These are phyloP conservation scores for Schwanniomyces yamadae DNA, from an alignment of 805 yeast species.

Conservation along the genomic window DNA sequence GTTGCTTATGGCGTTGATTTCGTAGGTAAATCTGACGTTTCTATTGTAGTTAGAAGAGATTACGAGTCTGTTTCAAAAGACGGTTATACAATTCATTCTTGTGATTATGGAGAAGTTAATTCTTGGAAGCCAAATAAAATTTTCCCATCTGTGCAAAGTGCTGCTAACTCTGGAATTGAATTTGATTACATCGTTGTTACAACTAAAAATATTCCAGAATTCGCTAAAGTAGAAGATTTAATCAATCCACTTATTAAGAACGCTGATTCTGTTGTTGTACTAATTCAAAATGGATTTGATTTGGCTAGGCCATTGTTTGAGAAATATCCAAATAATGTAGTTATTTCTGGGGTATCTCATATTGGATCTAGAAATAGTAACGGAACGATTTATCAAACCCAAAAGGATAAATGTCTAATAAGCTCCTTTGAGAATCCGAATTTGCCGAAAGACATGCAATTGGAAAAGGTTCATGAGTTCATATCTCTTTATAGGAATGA, in stretches of 20 bases:
- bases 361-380: slow-evolving; percentile 57
- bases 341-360: slow-evolving; percentile 63
- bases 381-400: slow-evolving; percentile 50
- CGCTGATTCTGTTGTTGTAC: slow-evolving; percentile 44
- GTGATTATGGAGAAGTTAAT: slow-evolving; percentile 22
- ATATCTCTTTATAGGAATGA: slow-evolving; percentile 47
- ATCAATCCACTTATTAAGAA: slow-evolving; percentile 24
- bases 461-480: slow-evolving; percentile 43
- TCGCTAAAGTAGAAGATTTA: slow-evolving; percentile 32
- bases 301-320: slow-evolving; percentile 54
- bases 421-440: slow-evolving; percentile 51
- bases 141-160: slow-evolving; percentile 17
- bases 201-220: slow-evolving; percentile 23
- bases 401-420: slow-evolving; percentile 48
- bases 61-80: slow-evolving; percentile 18
- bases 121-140: slow-evolving; percentile 21
- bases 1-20: slow-evolving; percentile 57
- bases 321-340: slow-evolving; percentile 49
- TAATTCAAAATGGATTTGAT: slow-evolving; percentile 68
- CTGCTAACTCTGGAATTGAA: slow-evolving; percentile 18
- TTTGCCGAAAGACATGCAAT: slow-evolving; percentile 28
- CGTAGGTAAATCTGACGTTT: slow-evolving; percentile 36
- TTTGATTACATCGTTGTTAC: slow-evolving; percentile 28
- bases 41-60: slow-evolving; percentile 27
- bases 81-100: slow-evolving; percentile 24